These are phyloP conservation scores for Leishmania amazonensis DNA, from an alignment of 208 protist species.

Conservation along the genomic window DNA sequence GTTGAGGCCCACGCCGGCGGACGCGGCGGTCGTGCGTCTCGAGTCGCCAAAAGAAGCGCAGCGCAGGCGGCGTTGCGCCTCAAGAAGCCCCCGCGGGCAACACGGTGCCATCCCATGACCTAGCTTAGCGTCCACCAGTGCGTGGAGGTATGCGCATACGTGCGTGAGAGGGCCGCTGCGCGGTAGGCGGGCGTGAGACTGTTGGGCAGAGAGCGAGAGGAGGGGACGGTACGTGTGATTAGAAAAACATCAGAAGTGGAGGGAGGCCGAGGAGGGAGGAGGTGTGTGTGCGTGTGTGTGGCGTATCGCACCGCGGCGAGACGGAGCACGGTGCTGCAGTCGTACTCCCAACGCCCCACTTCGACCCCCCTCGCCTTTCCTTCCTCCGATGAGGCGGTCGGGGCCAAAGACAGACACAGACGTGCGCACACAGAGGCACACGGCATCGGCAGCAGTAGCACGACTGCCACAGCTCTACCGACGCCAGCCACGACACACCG, in stretches of 20 bases:
- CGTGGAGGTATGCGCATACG: background rate
- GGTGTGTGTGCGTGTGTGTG: background rate
- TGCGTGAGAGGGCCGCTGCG: background rate
- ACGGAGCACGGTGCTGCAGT: background rate
- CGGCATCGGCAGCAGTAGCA: background rate
- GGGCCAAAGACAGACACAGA: background rate
- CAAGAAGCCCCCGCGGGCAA: background rate
- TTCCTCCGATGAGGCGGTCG: background rate
- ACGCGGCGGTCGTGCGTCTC: constrained; percentile 6
- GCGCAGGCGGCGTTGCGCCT: background rate
- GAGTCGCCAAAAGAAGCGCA: background rate
- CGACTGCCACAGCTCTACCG: background rate
- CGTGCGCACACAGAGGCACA: background rate
- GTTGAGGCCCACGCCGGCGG: constrained; percentile 19
- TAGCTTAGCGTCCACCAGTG: background rate
- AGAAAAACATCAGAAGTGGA: background rate
- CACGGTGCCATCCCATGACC: constrained; percentile 21
- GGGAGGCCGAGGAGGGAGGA: background rate
- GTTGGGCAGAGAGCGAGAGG: background rate
- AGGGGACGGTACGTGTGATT: background rate
- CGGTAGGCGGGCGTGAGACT: background rate
- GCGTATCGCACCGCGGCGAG: background rate
- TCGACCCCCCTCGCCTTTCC: background rate
- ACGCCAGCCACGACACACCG: background rate
- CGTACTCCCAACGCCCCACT: too few relatives aligned